Evolutionary conservation across 2,329 filamentous ascomycete species (phyloP), one percentile per base, ranked within the genome.

Genomic region (Aspergillus thermomutatus): DNA sequence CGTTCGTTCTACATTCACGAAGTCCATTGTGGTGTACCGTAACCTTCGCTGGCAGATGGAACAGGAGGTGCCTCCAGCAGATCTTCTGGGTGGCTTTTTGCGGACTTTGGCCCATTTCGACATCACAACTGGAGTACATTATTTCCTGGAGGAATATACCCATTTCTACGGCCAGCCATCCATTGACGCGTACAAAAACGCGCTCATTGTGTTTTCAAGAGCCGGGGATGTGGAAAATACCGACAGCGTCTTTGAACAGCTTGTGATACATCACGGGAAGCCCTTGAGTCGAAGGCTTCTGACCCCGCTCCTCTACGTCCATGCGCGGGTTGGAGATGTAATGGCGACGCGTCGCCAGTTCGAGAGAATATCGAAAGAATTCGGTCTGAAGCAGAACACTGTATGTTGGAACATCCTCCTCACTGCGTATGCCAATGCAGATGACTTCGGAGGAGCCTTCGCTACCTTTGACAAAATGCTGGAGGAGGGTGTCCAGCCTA

Each of bases 321-420:
- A 93, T 73, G 87, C 91, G 1, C 82, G 84, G 55, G 78, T 84
- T 50, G 89, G 86, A 2, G 85, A 96, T 62, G 71, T 88, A 0
- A 67, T 76, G 3, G 79, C 83, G 51, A 84, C 87, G 0, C 75
- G 83, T 50, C 71, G 77, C 21, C 82, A 87, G 37, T 88, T 97
- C 59, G 68, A 84, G 49, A 78, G 81, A n/a, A 84, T 94, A 55
- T 68, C 70, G 25, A 64, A 74, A 6, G 78, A 84, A 50, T 87
- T 86, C 65, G 73, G 77, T 1, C 64, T 88, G 17, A 62, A 77
- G 45, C 87, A 87, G 6, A 83, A 85, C 60, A 71, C 81, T 1
- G 70, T 79, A 37, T 85, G 83, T 60, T 96, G 89, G 87, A 96
- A 96, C 67, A 86, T 87, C 23, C 73, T 96, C 27, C 78, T 97